Evolutionary conservation across 768 basidiomycete species (phyloP).

Genomic region (Hortiboletus campestris): DNA sequence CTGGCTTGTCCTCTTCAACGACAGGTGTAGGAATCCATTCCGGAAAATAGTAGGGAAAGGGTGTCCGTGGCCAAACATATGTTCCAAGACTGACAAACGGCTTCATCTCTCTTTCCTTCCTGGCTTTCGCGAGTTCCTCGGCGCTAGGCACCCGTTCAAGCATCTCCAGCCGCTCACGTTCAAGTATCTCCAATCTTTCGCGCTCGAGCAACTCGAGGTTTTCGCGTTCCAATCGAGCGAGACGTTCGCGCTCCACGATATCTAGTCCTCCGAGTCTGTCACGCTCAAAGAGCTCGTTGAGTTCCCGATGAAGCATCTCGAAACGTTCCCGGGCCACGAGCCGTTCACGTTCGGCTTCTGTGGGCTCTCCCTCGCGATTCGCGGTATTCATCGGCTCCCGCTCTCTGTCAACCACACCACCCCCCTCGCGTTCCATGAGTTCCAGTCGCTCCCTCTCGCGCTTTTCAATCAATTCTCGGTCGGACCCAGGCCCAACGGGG

Average conservation of each 20-base stretch:
- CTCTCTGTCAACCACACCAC: conserved; percentile 13
- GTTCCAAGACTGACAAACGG: conserved; percentile 29
- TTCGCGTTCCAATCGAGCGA: conserved; percentile 30
- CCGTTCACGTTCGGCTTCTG: conserved; percentile 28
- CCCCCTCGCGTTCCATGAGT: conserved; percentile 22
- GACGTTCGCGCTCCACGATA: conserved; percentile 28
- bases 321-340: conserved; percentile 24
- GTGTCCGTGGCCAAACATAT: conserved; percentile 31
- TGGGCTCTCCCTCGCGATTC: conserved; percentile 21
- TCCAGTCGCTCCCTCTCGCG: conserved; percentile 31
- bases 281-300: conserved; percentile 29
- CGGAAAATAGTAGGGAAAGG: conserved; percentile 36
- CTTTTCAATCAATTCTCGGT: conserved; percentile 24
- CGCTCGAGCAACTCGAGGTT: conserved; percentile 28
- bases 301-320: conserved; percentile 35
- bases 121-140: conserved; percentile 33
- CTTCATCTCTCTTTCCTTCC: conserved; percentile 29
- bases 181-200: conserved; percentile 28
- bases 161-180: conserved; percentile 32
- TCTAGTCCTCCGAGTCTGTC: conserved; percentile 31
- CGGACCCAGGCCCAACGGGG: conserved; percentile 13
- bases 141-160: conserved; percentile 33
- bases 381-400: conserved; percentile 14
- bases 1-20: conserved; percentile 24
- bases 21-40: conserved; percentile 32